Conservation (phyloP, 2,329 filamentous ascomycete species). For the Exophiala sp. region DNA sequence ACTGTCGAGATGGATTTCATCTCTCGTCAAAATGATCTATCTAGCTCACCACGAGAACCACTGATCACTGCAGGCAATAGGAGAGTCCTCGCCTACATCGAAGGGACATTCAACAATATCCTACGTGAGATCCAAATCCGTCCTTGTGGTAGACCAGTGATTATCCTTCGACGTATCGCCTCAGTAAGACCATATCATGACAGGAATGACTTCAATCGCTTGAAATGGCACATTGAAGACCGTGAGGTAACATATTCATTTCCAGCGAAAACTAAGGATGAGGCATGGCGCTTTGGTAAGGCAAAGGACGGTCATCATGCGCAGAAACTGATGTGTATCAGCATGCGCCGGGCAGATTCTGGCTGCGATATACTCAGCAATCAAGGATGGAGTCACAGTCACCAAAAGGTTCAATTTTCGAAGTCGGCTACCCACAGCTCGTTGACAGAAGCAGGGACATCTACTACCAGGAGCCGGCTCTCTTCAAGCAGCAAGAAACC, state of each 20-base stretch:
- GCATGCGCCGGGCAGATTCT: conserved; percentile 43
- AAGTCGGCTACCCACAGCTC: conserved; percentile 1
- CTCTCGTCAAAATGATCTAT: background rate
- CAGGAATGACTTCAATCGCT: conserved; percentile 30
- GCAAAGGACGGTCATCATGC: conserved; percentile 14
- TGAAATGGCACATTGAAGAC: conserved; percentile 16
- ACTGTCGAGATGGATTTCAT: background rate
- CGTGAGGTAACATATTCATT: conserved; percentile 44
- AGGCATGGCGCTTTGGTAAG: conserved; percentile 58
- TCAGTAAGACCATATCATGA: conserved; percentile 31
- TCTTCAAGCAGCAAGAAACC: conserved; percentile 55
- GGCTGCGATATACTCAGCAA: conserved; percentile 52
- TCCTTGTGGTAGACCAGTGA: conserved; percentile 30
- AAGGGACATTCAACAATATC: conserved; percentile 21
- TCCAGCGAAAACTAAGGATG: conserved; percentile 53
- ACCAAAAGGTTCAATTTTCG: conserved; percentile 52
- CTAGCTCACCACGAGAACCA: background rate
- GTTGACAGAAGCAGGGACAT: conserved; percentile 50
- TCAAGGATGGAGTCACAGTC: conserved; percentile 47
- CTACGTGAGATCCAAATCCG: conserved; percentile 15
- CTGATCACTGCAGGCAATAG: conserved; percentile 8
- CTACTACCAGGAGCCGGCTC: conserved; percentile 59
- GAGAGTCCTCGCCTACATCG: conserved; percentile 24
- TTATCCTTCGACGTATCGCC: conserved; percentile 28
- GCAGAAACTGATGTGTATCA: conserved; percentile 8